Conservation (phyloP, 2,329 filamentous ascomycete genomes). For the Incumbomyces lentus region DNA sequence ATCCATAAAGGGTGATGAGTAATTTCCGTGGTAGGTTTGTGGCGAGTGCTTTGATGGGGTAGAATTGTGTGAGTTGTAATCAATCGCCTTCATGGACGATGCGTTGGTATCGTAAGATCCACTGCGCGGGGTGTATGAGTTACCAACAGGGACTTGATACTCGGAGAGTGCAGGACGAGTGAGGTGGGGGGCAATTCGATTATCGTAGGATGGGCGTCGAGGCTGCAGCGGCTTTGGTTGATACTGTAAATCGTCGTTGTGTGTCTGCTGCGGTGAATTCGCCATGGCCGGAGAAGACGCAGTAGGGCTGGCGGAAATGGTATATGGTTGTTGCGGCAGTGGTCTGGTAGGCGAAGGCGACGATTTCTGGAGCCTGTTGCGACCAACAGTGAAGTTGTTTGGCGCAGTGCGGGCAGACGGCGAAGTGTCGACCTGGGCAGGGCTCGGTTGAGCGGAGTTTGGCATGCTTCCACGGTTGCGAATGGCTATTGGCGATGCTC, state of each 20-base stretch:
- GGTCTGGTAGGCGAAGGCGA: slow-evolving; percentile 15
- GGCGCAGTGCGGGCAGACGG: background rate
- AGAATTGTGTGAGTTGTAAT: slow-evolving; percentile 16
- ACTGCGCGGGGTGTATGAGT: slow-evolving; percentile 10
- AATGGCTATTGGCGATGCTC: slow-evolving; percentile 14
- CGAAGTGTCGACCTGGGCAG: slow-evolving; percentile 4
- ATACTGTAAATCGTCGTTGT: background rate
- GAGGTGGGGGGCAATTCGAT: background rate
- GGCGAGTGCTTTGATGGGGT: slow-evolving; percentile 16
- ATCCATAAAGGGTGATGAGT: slow-evolving; percentile 25
- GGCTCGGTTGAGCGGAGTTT: slow-evolving; percentile 4
- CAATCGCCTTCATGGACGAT: background rate
- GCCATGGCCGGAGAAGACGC: slow-evolving; percentile 1
- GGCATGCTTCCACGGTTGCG: slow-evolving; percentile 12
- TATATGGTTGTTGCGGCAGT: slow-evolving; percentile 18
- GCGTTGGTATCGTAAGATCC: slow-evolving; percentile 1
- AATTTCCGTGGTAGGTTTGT: slow-evolving; percentile 5
- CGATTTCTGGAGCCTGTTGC: slow-evolving; percentile 21
- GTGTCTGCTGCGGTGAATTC: background rate
- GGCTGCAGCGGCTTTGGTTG: background rate
- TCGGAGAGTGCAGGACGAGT: slow-evolving; percentile 15
- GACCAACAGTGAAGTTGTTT: slow-evolving; percentile 9
- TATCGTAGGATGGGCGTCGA: slow-evolving; percentile 4
- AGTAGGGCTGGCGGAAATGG: background rate
- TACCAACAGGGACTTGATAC: slow-evolving; percentile 15